Conservation (phyloP, 2,329 filamentous ascomycete genomes). For the Colletotrichum phormii region DNA sequence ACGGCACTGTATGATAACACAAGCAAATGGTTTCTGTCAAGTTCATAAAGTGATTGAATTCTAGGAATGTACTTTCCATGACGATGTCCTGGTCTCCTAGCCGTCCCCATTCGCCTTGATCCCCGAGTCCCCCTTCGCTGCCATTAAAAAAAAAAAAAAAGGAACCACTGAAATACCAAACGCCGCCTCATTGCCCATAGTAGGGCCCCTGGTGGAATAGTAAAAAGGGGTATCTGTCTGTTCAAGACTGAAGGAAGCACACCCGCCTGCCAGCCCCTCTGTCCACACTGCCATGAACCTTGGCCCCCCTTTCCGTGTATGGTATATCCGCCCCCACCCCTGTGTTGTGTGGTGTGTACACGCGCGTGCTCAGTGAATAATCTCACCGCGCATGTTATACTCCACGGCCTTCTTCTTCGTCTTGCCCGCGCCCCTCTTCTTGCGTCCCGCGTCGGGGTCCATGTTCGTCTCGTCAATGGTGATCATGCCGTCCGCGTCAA, state of each 20-base stretch:
- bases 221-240: constrained; percentile 8
- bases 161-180: not conserved
- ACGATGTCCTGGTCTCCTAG: not conserved
- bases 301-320: not conserved
- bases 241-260: not conserved
- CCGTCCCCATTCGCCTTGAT: not conserved
- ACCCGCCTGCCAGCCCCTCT: not conserved
- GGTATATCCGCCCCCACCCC: no score
- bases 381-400: constrained; percentile 42
- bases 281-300: not conserved
- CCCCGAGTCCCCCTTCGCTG: not conserved
- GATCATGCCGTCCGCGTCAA: constrained; percentile 36
- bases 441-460: constrained; percentile 36
- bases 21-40: not conserved
- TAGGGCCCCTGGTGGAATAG: not conserved
- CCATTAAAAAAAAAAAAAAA: not conserved
- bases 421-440: constrained; percentile 49
- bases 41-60: not conserved
- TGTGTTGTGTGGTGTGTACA: no score
- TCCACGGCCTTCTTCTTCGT: constrained; percentile 46
- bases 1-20: no score
- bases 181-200: not conserved
- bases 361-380: constrained; percentile 23
- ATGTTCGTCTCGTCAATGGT: constrained; percentile 37
- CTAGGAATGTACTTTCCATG: not conserved